Evolutionary conservation across 2,329 filamentous ascomycete genomes (phyloP).

Genomic region (Paramyrothecium sp.): DNA sequence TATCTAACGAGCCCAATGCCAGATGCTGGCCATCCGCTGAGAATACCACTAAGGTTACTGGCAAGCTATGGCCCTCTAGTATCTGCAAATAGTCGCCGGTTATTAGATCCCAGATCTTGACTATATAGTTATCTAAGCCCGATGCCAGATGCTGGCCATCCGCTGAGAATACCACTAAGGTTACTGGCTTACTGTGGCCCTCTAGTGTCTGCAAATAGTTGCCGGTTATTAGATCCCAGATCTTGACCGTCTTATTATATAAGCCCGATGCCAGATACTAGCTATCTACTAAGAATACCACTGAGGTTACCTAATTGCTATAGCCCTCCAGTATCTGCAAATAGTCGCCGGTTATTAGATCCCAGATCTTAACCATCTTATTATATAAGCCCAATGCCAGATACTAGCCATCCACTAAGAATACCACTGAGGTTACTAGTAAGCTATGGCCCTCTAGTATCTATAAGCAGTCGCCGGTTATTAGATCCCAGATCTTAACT

Average conservation of each 20-base stretch:
- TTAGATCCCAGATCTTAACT: constrained; percentile 8
- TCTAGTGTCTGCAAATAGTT: neutral
- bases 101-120: neutral
- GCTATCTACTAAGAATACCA: no score
- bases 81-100: neutral
- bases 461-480: constrained; percentile 1
- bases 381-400: no score
- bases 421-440: neutral
- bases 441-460: constrained; percentile 4
- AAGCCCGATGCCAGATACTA: no score
- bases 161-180: no score
- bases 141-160: no score
- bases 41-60: neutral
- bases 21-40: constrained; percentile 1
- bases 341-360: no score
- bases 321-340: no score
- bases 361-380: neutral
- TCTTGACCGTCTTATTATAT: neutral
- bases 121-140: neutral
- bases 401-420: no score
- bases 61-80: constrained; percentile 2
- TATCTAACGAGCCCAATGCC: constrained; percentile 3
- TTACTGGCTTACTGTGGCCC: no score
- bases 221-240: neutral
- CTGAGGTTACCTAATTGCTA: no score